Conservation (phyloP, 805 yeast genomes). For the Suhomyces sp. region DNA sequence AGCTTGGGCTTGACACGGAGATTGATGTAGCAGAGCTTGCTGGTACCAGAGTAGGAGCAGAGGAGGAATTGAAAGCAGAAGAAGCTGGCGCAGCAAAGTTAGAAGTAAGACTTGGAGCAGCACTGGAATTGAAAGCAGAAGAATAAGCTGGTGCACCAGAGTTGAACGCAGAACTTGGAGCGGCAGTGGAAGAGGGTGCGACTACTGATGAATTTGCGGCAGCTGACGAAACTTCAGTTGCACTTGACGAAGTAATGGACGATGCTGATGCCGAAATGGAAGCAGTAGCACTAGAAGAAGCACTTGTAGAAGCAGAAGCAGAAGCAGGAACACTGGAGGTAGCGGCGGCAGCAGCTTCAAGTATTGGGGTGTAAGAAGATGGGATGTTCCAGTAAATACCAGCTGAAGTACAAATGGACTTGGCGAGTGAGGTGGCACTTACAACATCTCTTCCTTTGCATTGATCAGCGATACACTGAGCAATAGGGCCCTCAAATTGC, state of each 20-base stretch:
- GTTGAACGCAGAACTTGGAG: conserved; percentile 3
- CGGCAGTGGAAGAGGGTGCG: conserved; percentile 6
- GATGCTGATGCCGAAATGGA: conserved; percentile 6
- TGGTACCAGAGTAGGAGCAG: background rate
- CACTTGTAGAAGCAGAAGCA: background rate
- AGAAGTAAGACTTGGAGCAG: no score
- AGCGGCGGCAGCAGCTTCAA: conserved; percentile 22
- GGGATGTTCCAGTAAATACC: conserved; percentile 34
- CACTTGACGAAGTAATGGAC: conserved; percentile 11
- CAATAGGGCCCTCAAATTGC: conserved; percentile 30
- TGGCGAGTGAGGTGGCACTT: conserved; percentile 29
- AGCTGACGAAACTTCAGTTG: conserved; percentile 3
- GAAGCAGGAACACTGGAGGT: background rate
- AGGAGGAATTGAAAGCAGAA: conserved; percentile 1
- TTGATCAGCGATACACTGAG: conserved; percentile 38
- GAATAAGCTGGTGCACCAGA: conserved; percentile 6
- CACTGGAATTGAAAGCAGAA: conserved; percentile 1
- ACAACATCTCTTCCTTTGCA: conserved; percentile 32
- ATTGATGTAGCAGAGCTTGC: background rate
- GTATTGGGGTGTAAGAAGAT: conserved; percentile 20
- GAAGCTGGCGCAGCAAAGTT: conserved; percentile 7
- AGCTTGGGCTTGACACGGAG: background rate
- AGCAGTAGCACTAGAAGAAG: background rate
- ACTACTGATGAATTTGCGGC: conserved; percentile 3
- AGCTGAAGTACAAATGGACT: conserved; percentile 31